Conservation (phyloP, 1,284 basidiomycete genomes). For the Leccinum pseudoinsigne region DNA sequence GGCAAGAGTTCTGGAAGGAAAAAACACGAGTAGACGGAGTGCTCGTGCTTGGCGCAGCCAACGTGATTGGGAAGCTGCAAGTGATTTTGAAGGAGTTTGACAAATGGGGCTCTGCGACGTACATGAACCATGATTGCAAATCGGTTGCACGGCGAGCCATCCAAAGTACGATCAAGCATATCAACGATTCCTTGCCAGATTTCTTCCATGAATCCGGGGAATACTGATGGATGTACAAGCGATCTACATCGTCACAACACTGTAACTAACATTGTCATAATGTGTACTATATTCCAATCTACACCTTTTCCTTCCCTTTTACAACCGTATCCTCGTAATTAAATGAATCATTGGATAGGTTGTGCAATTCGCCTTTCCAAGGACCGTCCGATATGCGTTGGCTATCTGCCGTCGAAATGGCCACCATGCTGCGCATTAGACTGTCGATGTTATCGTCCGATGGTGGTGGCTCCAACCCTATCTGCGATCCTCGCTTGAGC, state of each 20-base stretch:
- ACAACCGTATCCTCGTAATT: constrained; percentile 28
- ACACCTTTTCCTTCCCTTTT: constrained; percentile 28
- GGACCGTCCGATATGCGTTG: constrained; percentile 27
- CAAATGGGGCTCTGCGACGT: constrained; percentile 63
- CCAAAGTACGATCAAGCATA: constrained; percentile 48
- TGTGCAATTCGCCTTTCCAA: constrained; percentile 26
- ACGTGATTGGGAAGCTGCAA: constrained; percentile 61
- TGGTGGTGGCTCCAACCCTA: constrained; percentile 50
- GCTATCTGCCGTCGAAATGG: constrained; percentile 19
- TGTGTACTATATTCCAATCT: constrained; percentile 1
- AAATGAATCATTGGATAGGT: constrained; percentile 21
- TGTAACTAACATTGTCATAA: not conserved
- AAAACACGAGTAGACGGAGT: constrained; percentile 60
- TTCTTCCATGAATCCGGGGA: constrained; percentile 49
- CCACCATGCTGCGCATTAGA: constrained; percentile 66
- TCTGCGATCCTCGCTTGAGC: constrained; percentile 54
- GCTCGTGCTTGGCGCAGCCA: constrained; percentile 53
- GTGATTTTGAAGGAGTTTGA: constrained; percentile 63
- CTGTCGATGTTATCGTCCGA: constrained; percentile 57
- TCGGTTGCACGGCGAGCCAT: constrained; percentile 54
- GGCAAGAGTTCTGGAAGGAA: constrained; percentile 70
- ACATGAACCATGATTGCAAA: constrained; percentile 74
- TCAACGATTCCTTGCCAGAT: constrained; percentile 58
- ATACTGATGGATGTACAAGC: constrained; percentile 18
- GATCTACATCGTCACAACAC: constrained; percentile 1